Evolutionary conservation across 345 rosid species (phyloP), one percentile per base, ranked within the genome.

Genomic region (Heritiera fomes): DNA sequence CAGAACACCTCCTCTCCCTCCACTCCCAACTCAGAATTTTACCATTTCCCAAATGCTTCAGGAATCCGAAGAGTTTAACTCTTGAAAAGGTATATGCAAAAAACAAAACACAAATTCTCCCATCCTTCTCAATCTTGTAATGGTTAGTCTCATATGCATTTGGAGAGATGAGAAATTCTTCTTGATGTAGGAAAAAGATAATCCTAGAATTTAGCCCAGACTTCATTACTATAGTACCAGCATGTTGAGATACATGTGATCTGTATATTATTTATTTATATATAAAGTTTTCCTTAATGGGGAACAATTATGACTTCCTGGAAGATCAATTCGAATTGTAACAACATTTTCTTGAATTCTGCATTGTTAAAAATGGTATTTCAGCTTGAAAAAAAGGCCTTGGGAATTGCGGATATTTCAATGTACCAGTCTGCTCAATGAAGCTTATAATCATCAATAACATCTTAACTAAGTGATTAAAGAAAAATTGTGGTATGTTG

Each of bases 31-130:
- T 68, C 84, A 85, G 40, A 77, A 84, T 64, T 53, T 86, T 73
- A 86, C 91, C 79, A 77, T 87, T 71, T 86, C 83, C 60, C 88
- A 88, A 79, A 86, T 88, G 91, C 90, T 87, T 72, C 89, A 87
- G 53, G 85, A 83, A 63, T 79, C 80, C 12, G 83, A 90, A 67
- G 47, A 85, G 75, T 78, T 84, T 34, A 86, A 88, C 75, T 78
- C 84, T 67, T 86, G 80, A 79, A 15, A 15, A 12, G 53, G 66
- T 18, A 77, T 38, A 20, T 56, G 28, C n/a, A 5, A 43, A 6
- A 12, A 50, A 13, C 2, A 3, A 3, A 1, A 12, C 17, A 47
- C 14, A 40, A 23, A 72, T 3, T 63, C 34, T 20, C 14, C 67
- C 77, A 74, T 58, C 64, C 6, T 62, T 46, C 13, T 43, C 23